phyloP scores from a whole-genome alignment of 2,329 filamentous ascomycete genomes.

The Botrytis aclada region DNA sequence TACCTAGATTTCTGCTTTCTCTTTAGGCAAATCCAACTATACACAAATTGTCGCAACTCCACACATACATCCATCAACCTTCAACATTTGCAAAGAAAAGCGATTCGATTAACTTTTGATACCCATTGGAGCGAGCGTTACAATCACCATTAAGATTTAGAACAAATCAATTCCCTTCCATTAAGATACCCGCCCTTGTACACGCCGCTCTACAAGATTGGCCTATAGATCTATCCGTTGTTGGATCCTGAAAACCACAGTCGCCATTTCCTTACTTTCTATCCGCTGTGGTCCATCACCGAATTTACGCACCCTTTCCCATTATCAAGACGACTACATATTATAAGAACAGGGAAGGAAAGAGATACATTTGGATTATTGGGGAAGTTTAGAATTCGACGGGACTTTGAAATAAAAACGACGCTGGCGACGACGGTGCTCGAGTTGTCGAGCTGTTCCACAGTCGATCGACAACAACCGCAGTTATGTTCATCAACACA shows the following conservation, averaged over 20 bases:
- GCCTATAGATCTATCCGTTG: not conserved
- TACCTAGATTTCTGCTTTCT: constrained; percentile 6
- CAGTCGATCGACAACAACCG: constrained; percentile 12
- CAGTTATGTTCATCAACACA: constrained; percentile 18
- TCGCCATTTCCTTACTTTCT: constrained; percentile 2
- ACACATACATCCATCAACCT: not conserved
- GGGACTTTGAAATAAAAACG: not conserved
- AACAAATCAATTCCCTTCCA: not conserved
- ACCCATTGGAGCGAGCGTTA: constrained; percentile 15
- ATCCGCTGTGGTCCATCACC: not conserved
- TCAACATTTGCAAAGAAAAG: not conserved
- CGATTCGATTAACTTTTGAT: constrained; percentile 7
- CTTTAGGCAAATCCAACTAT: constrained; percentile 9
- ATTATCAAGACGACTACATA: not conserved
- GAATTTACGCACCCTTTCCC: not conserved
- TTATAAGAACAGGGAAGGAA: not conserved
- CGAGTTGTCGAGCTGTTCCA: constrained; percentile 13
- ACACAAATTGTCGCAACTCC: constrained; percentile 12
- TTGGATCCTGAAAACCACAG: not conserved
- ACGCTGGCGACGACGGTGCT: constrained; percentile 11
- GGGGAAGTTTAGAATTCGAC: not conserved
- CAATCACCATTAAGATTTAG: not conserved
- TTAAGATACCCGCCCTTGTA: constrained; percentile 15
- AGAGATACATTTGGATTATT: not conserved
- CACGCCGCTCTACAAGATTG: not conserved